phyloP scores from a whole-genome alignment of 1,284 basidiomycete species.

The Tremellales sp. region DNA sequence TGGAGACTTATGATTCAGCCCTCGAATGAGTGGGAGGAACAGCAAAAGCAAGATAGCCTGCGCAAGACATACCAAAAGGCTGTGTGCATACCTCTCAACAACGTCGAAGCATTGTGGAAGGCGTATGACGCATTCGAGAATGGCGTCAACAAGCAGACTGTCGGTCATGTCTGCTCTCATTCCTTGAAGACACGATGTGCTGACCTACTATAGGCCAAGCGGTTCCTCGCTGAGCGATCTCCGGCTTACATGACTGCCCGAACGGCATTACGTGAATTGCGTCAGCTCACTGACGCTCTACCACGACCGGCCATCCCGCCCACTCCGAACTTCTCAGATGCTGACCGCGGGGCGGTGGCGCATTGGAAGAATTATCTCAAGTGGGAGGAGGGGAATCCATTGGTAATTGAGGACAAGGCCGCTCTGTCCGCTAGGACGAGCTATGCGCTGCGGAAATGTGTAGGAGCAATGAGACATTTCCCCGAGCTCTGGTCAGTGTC shows the following conservation, averaged over 20 bases:
- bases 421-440: slow-evolving; percentile 67
- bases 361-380: slow-evolving; percentile 89
- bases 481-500: slow-evolving; percentile 79
- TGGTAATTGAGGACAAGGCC: slow-evolving; percentile 75
- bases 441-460: slow-evolving; percentile 77
- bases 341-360: slow-evolving; percentile 69
- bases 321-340: slow-evolving; percentile 65
- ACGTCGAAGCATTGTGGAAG: slow-evolving; percentile 90
- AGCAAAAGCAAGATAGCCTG: slow-evolving; percentile 90
- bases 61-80: slow-evolving; percentile 90
- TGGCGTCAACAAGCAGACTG: slow-evolving; percentile 81
- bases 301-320: slow-evolving; percentile 64
- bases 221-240: slow-evolving; percentile 81
- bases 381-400: slow-evolving; percentile 92
- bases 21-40: slow-evolving; percentile 85
- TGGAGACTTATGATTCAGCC: too few species aligned
- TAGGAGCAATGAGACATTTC: slow-evolving; percentile 85
- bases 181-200: neutral
- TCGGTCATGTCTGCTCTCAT: slow-evolving; percentile 22
- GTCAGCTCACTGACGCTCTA: slow-evolving; percentile 60
- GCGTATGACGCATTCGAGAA: slow-evolving; percentile 94
- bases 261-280: slow-evolving; percentile 77
- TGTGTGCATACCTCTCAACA: slow-evolving; percentile 88
- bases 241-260: slow-evolving; percentile 90
- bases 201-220: slow-evolving; percentile 65